A percentile compares a stretch with the other conserved stretches of the same genome.
phyloP scores from a whole-genome alignment of 176 grass and related monocot species.

The Puccinellia tenuiflora region DNA sequence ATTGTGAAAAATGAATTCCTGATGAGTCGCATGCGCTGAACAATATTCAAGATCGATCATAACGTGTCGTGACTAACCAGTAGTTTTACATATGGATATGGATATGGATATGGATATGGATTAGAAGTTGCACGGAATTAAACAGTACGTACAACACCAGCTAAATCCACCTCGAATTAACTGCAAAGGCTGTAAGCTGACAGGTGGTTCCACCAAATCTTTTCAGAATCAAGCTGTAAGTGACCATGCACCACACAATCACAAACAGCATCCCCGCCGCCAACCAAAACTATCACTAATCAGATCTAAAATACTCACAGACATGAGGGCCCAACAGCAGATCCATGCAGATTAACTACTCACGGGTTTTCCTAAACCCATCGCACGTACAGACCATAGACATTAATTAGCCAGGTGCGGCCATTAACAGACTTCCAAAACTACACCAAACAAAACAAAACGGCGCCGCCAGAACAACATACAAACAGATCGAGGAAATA shows the following conservation, averaged over 20 bases:
- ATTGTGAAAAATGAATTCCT: no score
- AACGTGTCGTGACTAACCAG: no score
- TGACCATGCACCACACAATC: background rate
- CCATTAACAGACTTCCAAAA: no score
- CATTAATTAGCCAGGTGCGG: background rate
- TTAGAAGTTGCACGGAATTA: background rate
- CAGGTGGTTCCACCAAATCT: background rate
- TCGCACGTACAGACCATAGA: background rate
- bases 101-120: no score
- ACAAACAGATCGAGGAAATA: background rate
- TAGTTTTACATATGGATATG: no score
- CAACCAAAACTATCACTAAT: background rate
- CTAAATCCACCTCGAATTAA: no score
- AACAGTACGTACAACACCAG: no score
- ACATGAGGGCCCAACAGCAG: background rate
- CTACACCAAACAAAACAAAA: no score
- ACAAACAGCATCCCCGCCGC: no score
- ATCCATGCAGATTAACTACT: background rate
- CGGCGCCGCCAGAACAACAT: background rate
- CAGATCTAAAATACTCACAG: background rate
- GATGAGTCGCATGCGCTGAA: no score
- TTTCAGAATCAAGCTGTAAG: background rate
- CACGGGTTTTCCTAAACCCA: background rate
- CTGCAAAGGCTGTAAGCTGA: background rate
- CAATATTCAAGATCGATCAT: no score